Percentiles rank a stretch among this genome's conserved stretches.
These are phyloP conservation scores for Russula abietina DNA, from an alignment of 768 basidiomycete species.

Conservation along the genomic window DNA sequence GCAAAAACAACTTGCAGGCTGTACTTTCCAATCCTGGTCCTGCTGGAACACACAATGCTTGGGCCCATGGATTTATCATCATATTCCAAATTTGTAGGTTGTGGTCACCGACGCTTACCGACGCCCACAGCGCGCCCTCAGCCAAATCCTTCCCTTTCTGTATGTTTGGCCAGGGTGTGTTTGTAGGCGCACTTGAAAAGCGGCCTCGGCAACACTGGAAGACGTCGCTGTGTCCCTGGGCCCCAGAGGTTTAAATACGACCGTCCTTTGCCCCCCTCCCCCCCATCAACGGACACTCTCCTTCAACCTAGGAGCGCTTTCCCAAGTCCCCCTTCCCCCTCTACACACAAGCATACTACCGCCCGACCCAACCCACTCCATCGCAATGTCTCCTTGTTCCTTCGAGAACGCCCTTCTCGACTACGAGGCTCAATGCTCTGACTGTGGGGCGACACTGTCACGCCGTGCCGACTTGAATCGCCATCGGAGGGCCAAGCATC, in stretches of 20 bases:
- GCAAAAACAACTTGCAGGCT: too few relatives aligned
- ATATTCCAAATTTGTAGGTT: not conserved
- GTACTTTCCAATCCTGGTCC: too few relatives aligned
- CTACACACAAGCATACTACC: not conserved
- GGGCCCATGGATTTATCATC: too few relatives aligned
- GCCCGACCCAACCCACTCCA: not conserved
- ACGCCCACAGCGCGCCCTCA: too few relatives aligned
- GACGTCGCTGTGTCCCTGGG: not conserved
- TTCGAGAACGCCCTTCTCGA: not conserved
- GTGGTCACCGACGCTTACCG: too few relatives aligned
- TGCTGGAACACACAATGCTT: not conserved
- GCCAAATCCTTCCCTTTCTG: constrained; percentile 14
- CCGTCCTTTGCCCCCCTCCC: not conserved
- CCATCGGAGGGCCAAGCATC: constrained; percentile 9
- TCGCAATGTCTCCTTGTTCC: not conserved
- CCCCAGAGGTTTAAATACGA: constrained; percentile 14
- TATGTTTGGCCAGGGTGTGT: constrained; percentile 2
- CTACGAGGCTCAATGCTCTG: not conserved
- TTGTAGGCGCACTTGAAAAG: constrained; percentile 10
- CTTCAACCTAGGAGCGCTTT: not conserved
- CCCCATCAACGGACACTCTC: not conserved
- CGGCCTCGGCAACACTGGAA: not conserved
- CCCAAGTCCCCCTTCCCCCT: not conserved
- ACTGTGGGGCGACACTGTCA: constrained; percentile 10
- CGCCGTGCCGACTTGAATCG: constrained; percentile 11